Evolutionary conservation across 495 filamentous ascomycete species (phyloP), one percentile per base, ranked within the genome.

Genomic region (Chaetomium cochliodes): DNA sequence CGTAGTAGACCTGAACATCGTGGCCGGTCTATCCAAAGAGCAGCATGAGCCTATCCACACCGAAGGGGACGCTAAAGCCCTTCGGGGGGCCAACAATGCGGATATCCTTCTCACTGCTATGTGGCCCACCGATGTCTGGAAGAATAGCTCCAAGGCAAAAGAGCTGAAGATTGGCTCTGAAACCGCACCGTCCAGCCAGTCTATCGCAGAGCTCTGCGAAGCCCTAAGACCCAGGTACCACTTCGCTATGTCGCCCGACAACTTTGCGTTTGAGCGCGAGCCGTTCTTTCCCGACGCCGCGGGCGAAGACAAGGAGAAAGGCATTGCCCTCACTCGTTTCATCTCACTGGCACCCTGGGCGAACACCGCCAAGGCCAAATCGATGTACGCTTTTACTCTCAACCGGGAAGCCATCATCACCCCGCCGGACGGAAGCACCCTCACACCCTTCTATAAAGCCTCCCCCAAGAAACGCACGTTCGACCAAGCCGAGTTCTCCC

Each of bases 371-470:
- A 92, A 92, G 72, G 86, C 89, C 53, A 96, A 96, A 79, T 88
- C 90, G 56, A 86, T 97, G 73, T 97, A 96, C 70, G 94, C 94
- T 16, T 98, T 98, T 75, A 84, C 83, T 8, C 77, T 97, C 9
- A 84, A 87, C n/a, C 79, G 82, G 26, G 84, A 89, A 2, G 69
- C 81, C 4, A 71, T 85, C 12, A 66, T 82, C 18, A 80, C 78
- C 2, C 74, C 91, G 15, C 92, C 92, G 0, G 60, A 64, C 0
- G 90, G 89, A 13, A 82, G 85, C 69, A 96, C 92, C 13, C 79
- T 84, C 28, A 88, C 87, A 0, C 93, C 92, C 1, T 84, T 94
- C 63, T 54, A 69, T 42, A 62, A 75, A 13, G 61, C 69, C 16
- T 25, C 52, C 0, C 13, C 78, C 9, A 75, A 74, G 60, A 94